These are phyloP conservation scores for Solanum piurae DNA, from an alignment of 257 asterid species.

Conservation along the genomic window DNA sequence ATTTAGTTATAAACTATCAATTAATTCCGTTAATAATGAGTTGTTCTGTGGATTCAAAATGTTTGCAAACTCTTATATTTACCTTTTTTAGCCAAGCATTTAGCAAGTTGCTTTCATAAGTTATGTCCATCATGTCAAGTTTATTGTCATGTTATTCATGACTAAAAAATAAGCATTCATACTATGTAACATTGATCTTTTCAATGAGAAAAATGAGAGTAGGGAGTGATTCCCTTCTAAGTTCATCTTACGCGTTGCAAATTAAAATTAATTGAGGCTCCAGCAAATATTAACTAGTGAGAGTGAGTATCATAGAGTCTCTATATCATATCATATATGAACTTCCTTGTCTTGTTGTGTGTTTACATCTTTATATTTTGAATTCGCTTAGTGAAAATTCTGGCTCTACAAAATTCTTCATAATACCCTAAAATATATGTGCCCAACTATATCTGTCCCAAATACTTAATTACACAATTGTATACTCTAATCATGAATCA, in stretches of 20 bases:
- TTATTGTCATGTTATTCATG: neutral
- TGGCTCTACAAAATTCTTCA: neutral
- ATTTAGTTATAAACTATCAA: neutral
- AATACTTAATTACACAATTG: neutral
- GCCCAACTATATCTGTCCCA: neutral
- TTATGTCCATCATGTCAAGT: neutral
- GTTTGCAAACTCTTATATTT: neutral
- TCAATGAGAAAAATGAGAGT: neutral
- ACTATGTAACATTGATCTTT: neutral
- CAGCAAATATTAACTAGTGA: neutral
- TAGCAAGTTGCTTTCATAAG: neutral
- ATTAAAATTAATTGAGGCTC: neutral
- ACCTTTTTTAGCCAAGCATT: neutral
- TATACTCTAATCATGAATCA: neutral
- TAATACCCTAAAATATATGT: neutral
- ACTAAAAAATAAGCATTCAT: neutral
- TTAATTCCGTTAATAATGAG: neutral
- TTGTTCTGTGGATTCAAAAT: neutral
- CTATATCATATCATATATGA: neutral
- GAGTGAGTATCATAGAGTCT: neutral
- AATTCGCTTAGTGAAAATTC: too few relatives aligned
- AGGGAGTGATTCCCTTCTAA: neutral
- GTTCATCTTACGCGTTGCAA: neutral
- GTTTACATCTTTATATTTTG: neutral
- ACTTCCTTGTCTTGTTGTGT: neutral